Base-by-base conservation (phyloP, 805 yeast genomes). In the Candida schatavii region DNA sequence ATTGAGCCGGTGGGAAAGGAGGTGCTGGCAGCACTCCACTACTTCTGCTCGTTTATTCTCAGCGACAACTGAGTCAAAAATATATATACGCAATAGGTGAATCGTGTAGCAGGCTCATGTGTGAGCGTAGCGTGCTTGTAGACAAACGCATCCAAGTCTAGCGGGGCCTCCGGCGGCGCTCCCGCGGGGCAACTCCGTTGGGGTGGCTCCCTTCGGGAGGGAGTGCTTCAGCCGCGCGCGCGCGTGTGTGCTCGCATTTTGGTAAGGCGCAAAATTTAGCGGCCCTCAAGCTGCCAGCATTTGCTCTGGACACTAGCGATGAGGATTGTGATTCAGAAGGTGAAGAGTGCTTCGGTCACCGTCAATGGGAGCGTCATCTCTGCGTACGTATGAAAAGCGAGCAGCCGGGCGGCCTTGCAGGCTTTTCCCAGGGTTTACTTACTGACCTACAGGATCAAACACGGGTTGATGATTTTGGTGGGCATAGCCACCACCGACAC, bases 271-370 rank as follows among this genome's bases (percentile, higher is more conserved):
- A n/a, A n/a, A n/a, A n/a, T n/a, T n/a, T n/a, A n/a, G n/a, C n/a
- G n/a, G n/a, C n/a, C n/a, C n/a, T n/a, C n/a, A n/a, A n/a, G n/a
- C n/a, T n/a, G n/a, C n/a, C n/a, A n/a, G n/a, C n/a, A n/a, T n/a
- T n/a, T n/a, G n/a, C n/a, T n/a, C n/a, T n/a, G n/a, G n/a, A n/a
- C 27, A 11, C 27, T 11, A 7, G 27, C 27, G 27, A 91, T 91
- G 99, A 83, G 81, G 59, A 88, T 90, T 3, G 96, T 93, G 1
- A 78, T 93, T 26, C 99, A 93, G 58, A 80, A 86, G 55, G 98
- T 91, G 5, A 86, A 85, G 46, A 74, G 77, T 36, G 98, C 97
- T 0, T 84, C 96, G 0, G 99, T 93, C 0, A 78, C 88, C 0
- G 99, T 93, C 0, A 88, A 89, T 39, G 68, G 72, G 6, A 57